A percentile compares a stretch with the other conserved stretches of the same genome.
Evolutionary conservation across 257 asterid species (phyloP).

Genomic region (Scutellaria barbata): DNA sequence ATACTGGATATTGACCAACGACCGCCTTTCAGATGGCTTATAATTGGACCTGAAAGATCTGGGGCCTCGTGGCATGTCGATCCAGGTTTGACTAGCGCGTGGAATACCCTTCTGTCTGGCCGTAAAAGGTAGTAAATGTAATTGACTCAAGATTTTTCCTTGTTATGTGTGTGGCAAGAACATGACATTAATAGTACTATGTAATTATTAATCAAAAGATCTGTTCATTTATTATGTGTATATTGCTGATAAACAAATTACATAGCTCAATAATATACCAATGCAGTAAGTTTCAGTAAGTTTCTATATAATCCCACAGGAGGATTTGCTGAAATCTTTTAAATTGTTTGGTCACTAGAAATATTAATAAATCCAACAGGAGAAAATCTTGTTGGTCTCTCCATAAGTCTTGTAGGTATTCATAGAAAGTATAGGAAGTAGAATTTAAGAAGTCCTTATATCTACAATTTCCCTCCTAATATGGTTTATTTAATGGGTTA

Average conservation of each 20-base stretch:
- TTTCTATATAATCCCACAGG: background rate
- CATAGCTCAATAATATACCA: background rate
- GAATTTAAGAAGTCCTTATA: background rate
- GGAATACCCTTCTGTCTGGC: constrained; percentile 99
- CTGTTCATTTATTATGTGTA: background rate
- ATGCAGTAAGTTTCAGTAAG: background rate
- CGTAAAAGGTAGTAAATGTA: constrained; percentile 72
- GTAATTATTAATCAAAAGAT: background rate
- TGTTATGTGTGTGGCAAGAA: constrained; percentile 23
- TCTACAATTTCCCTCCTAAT: background rate
- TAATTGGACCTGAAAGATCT: constrained; percentile 96
- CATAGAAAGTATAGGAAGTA: constrained; percentile 2
- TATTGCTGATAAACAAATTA: background rate
- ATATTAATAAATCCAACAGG: background rate
- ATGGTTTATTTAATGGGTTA: background rate
- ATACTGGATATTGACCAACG: constrained; percentile 76
- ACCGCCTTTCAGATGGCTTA: constrained; percentile 96
- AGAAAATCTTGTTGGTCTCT: constrained; percentile 1
- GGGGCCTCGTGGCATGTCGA: constrained; percentile 99
- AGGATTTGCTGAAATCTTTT: background rate
- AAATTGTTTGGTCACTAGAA: background rate
- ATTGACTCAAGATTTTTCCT: too few relatives aligned
- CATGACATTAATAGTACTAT: background rate
- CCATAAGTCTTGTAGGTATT: background rate
- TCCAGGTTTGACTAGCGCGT: constrained; percentile 98